These are phyloP conservation scores for Stagonosporopsis vannaccii DNA, from an alignment of 2,329 filamentous ascomycete species.

Conservation along the genomic window DNA sequence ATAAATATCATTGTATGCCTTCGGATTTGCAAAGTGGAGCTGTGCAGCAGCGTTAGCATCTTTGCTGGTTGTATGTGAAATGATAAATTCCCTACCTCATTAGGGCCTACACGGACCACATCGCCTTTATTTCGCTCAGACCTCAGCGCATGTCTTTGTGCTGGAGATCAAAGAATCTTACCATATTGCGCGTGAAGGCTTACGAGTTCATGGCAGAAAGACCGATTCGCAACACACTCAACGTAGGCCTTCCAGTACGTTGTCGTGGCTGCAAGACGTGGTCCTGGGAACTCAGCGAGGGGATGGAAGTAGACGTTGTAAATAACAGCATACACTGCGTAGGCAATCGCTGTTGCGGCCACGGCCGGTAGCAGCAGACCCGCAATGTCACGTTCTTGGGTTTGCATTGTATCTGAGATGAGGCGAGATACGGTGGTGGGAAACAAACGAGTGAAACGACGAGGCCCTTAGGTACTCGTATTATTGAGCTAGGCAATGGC, in stretches of 20 bases:
- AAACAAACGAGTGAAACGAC: neutral
- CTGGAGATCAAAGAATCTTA: conserved; percentile 14
- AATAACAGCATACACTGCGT: conserved; percentile 23
- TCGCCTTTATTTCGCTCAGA: conserved; percentile 23
- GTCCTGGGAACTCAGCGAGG: conserved; percentile 53
- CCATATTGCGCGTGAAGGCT: conserved; percentile 39
- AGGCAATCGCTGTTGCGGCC: conserved; percentile 22
- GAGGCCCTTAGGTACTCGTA: neutral
- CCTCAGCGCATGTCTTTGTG: conserved; percentile 15
- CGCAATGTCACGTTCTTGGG: conserved; percentile 5
- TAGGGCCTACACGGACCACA: conserved; percentile 39
- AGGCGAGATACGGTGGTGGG: neutral
- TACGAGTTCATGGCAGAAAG: conserved; percentile 37
- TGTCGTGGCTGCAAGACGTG: conserved; percentile 34
- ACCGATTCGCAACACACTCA: conserved; percentile 36
- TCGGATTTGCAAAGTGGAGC: conserved; percentile 54
- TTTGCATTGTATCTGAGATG: conserved; percentile 1
- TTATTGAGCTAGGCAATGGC: neutral
- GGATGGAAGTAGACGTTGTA: conserved; percentile 55
- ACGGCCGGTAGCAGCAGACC: conserved; percentile 22
- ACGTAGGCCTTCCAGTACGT: conserved; percentile 41
- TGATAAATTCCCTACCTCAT: conserved; percentile 29
- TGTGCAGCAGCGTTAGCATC: conserved; percentile 26
- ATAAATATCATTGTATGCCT: conserved; percentile 55
- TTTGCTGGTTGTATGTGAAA: neutral